Conservation (phyloP, 2,329 filamentous ascomycete genomes). For the Exophiala sp. region DNA sequence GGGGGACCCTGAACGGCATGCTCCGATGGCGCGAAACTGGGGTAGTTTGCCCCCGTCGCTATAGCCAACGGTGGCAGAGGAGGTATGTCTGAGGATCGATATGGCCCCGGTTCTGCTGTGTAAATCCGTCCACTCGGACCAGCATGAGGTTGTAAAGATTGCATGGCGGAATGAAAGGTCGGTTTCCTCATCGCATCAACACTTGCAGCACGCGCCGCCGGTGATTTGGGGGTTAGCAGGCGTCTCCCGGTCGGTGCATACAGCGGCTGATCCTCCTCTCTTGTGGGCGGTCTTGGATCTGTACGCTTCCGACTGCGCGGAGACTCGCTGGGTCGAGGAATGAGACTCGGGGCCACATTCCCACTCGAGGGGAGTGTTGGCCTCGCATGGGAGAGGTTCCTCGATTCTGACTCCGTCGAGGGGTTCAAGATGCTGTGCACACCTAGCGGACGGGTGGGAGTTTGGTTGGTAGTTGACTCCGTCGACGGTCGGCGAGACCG, state of each 20-base stretch:
- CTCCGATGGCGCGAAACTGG: constrained; percentile 5
- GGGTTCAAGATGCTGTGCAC: constrained; percentile 46
- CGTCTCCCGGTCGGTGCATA: constrained; percentile 34
- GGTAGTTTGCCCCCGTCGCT: constrained; percentile 11
- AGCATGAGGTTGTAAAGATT: constrained; percentile 46
- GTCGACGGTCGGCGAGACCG: constrained; percentile 13
- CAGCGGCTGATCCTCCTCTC: constrained; percentile 11
- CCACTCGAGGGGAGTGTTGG: constrained; percentile 5
- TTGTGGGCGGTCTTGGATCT: constrained; percentile 21
- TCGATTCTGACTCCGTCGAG: constrained; percentile 28
- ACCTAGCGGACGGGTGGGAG: constrained; percentile 33
- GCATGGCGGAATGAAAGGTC: constrained; percentile 44
- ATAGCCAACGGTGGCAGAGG: constrained; percentile 44
- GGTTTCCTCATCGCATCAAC: constrained; percentile 40
- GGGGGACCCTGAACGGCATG: constrained; percentile 15
- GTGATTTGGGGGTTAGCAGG: constrained; percentile 55
- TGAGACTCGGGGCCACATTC: constrained; percentile 8
- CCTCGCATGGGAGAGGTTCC: constrained; percentile 6
- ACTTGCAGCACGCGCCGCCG: constrained; percentile 48
- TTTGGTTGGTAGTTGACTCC: constrained; percentile 12
- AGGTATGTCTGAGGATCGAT: constrained; percentile 38
- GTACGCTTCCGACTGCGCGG: constrained; percentile 26
- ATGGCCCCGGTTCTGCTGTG: constrained; percentile 38
- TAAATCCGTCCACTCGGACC: constrained; percentile 40
- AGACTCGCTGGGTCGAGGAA: constrained; percentile 30